Base-by-base conservation (phyloP, 805 yeast species). In the Hanseniaspora singularis region DNA sequence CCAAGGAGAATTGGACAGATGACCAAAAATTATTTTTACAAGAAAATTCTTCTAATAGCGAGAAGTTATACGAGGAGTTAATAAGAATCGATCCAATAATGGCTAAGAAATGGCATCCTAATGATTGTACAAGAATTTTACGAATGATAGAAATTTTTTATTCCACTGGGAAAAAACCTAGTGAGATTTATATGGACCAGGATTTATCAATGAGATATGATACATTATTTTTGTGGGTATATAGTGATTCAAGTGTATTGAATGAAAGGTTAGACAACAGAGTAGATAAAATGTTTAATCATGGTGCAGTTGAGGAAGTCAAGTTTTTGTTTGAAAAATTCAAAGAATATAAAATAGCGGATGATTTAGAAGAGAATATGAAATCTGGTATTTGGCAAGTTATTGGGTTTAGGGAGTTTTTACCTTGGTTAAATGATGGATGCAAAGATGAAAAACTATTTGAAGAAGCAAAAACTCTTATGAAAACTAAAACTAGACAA, bases 331-430 rank as follows among this genome's bases (percentile, higher is more conserved):
- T 74, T 57, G 56, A 62, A 0, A 65, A 64, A 23, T 80, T 72
- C 43, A 45, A 51, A 27, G 42, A 49, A 39, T 53, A 64, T 4
- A 39, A 46, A 0, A 60, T 60, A 18, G 53, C 56, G 1, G 58
- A 61, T 5, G 23, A 44, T 38, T 22, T 28, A 20, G 59, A 55
- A 19, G 76, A 81, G 9, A 77, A 71, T 49, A 64, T 75, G 49
- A 81, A 81, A 46, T 67, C 72, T 49, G 97, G 97, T 2, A 72
- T 89, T 0, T 87, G 87, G 87, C 97, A 92, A 64, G 95, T 84
- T 1, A 84, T 89, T 56, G 97, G 97, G 1, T 92, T 84, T 63
- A 84, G 85, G 59, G 95, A 86, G 57, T 86, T 86, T 57, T 57
- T 84, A 31, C 89, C 94, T 1, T 85, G 82, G 81, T 54, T 76